These are phyloP conservation scores for Candida yuanshanica DNA, from an alignment of 805 yeast species.

Conservation along the genomic window DNA sequence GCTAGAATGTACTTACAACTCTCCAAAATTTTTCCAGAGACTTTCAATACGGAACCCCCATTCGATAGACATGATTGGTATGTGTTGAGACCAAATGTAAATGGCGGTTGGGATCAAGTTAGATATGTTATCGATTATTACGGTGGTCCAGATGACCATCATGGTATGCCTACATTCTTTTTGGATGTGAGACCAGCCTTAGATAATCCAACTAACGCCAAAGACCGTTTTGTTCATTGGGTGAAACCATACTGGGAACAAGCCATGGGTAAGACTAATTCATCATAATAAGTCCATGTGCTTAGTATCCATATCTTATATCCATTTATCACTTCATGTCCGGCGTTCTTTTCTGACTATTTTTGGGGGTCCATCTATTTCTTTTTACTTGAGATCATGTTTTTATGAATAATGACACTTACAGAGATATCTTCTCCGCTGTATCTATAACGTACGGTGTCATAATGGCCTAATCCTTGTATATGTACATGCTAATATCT, in stretches of 20 bases:
- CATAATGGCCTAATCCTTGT: not conserved
- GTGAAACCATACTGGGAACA: conserved; percentile 58
- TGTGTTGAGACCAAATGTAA: conserved; percentile 58
- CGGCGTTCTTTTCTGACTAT: not conserved
- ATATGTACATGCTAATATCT: not conserved
- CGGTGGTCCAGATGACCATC: conserved; percentile 87
- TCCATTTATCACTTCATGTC: not conserved
- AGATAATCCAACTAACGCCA: conserved; percentile 57
- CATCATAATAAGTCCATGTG: too few species aligned
- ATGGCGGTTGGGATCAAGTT: conserved; percentile 57
- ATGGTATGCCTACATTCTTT: conserved; percentile 86
- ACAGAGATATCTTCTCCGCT: too few species aligned
- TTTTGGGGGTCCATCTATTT: too few species aligned
- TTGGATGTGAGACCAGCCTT: conserved; percentile 95
- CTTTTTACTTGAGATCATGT: too few species aligned
- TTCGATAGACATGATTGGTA: conserved; percentile 99
- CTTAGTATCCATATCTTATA: not conserved
- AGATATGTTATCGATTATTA: conserved; percentile 95
- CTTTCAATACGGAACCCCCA: conserved; percentile 76
- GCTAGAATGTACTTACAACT: conserved; percentile 65
- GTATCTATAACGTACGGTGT: too few species aligned
- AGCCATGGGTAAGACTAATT: conserved; percentile 43
- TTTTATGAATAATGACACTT: too few species aligned
- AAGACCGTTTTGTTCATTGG: conserved; percentile 69
- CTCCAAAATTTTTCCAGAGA: conserved; percentile 65